Base-by-base conservation (phyloP, 169 alveolate genomes). In the Hepatocystis sp. region DNA sequence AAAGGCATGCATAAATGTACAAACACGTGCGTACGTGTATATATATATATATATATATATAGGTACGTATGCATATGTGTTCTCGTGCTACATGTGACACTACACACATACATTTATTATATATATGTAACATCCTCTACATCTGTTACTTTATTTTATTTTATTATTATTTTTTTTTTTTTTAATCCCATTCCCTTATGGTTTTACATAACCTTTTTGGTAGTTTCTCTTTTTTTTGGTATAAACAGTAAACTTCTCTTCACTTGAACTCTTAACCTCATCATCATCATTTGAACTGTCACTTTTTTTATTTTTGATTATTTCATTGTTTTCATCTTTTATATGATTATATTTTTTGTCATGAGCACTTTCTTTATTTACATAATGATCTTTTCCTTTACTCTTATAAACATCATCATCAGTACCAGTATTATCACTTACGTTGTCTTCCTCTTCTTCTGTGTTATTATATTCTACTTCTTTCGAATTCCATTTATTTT, bases 231-330 rank as follows among this genome's bases (percentile, higher is more conserved):
- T 76, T 28, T 76, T 76, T 51, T 76, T 76, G 21, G 40, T 76
- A 47, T 58, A 76, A 25, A 76, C 88, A 8, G 88, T 76, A 51
- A 76, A 76, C 21, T 58, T 55, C 27, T 76, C 88, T 76, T 76
- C 88, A 76, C 58, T 76, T 3, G 88, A 76, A 30, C 44, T 66
- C 25, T 56, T 66, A 27, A 27, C 88, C 19, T 56, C 42, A 10
- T 19, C 61, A 32, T 46, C 32, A 0, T 76, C 66, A 30, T 40
- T 60, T 10, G 21, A 13, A n/a, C 17, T 67, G 56, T 42, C 47
- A 19, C 47, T 66, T 21, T 76, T 76, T 36, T 52, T 65, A 64
- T 76, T 42, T 30, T 32, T 60, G 32, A 44, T 28, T 44, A 58
- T 47, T 58, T 76, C 76, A 46, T 30, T 76, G 10, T n/a, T n/a